These are phyloP conservation scores for Malus hybrid DNA, from an alignment of 331 rosid species.

Conservation along the genomic window DNA sequence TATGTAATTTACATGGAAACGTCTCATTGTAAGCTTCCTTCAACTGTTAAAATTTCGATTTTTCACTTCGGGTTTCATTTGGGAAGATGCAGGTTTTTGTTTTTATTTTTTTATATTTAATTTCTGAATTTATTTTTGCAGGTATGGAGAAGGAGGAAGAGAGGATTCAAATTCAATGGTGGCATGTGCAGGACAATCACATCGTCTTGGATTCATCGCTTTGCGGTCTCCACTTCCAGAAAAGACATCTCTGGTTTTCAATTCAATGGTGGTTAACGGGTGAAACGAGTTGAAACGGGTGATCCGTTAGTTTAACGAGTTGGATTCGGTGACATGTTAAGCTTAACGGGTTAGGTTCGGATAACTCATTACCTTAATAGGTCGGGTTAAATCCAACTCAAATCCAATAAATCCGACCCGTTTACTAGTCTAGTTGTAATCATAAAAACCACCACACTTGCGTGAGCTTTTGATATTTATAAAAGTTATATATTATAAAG, in stretches of 20 bases:
- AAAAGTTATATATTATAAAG: too few species aligned
- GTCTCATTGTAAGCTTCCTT: slow-evolving; percentile 23
- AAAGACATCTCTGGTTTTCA: slow-evolving; percentile 40
- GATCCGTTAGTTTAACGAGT: too few species aligned
- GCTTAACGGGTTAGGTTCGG: too few species aligned
- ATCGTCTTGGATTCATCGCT: slow-evolving; percentile 38
- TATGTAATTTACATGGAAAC: not conserved
- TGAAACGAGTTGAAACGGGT: too few species aligned
- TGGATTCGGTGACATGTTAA: too few species aligned
- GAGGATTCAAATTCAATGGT: slow-evolving; percentile 38
- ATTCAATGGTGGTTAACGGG: slow-evolving; percentile 10
- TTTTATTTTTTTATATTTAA: not conserved
- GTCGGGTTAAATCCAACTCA: too few species aligned
- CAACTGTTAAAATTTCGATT: not conserved
- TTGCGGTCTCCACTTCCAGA: slow-evolving; percentile 30
- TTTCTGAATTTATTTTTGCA: not conserved
- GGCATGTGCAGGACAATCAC: slow-evolving; percentile 46
- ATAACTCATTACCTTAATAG: too few species aligned
- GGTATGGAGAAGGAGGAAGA: slow-evolving; percentile 65
- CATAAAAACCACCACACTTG: too few species aligned
- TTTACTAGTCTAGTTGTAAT: too few species aligned
- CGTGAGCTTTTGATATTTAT: too few species aligned
- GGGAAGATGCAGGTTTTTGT: not conserved
- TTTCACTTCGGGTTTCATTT: not conserved
- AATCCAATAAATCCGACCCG: too few species aligned